A percentile compares a stretch with the other conserved stretches of the same genome.
phyloP scores from a whole-genome alignment of 139 green algal species.

The Asterochloris erici region DNA sequence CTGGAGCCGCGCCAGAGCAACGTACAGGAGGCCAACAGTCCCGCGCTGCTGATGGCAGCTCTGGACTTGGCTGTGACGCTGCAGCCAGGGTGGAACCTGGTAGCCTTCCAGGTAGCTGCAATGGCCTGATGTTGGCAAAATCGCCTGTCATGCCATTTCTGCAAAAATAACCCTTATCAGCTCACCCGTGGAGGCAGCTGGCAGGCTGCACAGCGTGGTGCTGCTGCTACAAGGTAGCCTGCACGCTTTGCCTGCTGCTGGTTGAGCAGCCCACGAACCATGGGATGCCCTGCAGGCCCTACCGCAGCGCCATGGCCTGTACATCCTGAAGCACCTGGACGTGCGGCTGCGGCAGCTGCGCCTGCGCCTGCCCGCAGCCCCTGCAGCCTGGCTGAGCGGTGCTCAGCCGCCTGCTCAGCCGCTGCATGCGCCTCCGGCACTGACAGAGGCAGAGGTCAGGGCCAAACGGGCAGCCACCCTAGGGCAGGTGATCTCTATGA shows the following conservation, averaged over 20 bases:
- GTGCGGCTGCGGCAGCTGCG: slow-evolving; percentile 20
- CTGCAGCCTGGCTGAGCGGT: background rate
- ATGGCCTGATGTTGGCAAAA: no score
- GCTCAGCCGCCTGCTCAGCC: background rate
- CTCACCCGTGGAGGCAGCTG: no score
- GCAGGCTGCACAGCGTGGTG: no score
- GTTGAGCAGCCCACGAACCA: no score
- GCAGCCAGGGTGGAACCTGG: slow-evolving; percentile 33
- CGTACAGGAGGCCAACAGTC: background rate
- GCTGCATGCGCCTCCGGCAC: background rate
- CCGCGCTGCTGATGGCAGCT: background rate
- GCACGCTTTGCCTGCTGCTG: no score
- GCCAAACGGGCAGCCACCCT: no score
- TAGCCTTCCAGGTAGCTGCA: slow-evolving; percentile 29
- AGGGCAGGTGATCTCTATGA: no score
- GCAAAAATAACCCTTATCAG: no score
- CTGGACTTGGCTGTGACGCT: slow-evolving; percentile 7
- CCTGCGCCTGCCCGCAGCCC: slow-evolving; percentile 2
- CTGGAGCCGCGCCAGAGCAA: background rate
- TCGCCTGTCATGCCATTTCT: no score
- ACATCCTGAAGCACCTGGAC: slow-evolving; percentile 34
- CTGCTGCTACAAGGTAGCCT: no score
- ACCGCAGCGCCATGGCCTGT: slow-evolving; percentile 47
- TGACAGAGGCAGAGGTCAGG: no score
- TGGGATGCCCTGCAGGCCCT: background rate